Evolutionary conservation across 192 early-diverging fungal species (phyloP), one percentile per base, ranked within the genome.

Genomic region (Linnemannia exigua): DNA sequence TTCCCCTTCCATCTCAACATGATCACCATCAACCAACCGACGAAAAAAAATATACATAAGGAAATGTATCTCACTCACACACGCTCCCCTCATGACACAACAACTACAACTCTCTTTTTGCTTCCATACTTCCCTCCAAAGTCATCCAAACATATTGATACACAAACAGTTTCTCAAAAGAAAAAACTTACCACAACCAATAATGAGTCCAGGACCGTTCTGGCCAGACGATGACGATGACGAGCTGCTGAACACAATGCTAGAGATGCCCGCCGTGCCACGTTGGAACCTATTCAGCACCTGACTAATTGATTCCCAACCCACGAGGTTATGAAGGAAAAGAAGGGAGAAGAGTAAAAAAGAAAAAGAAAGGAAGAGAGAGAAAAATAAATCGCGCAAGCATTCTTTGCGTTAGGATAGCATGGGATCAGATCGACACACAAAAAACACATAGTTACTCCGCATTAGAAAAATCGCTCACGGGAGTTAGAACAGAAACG

Each of bases 241-340:
- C 17, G 74, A 17, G 37, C 28, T 38, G 7, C 44, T 79, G 36
- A 85, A 76, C 1, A 67, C 54, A 25, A 85, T 69, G 44, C 83
- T 85, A 4, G 83, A 79, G 31, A 85, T 85, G 0, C 83, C 83
- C 15, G 83, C 83, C 33, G 74, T 50, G 41, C 83, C 72, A 19
- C 77, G 72, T 38, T 85, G 83, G 28, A 79, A 78, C 36, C 83
- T 74, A 75, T 50, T 85, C 66, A 85, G 69, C 19, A 85, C 41
- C 20, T 79, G 51, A 36, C 77, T 79, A 72, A 11, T 72, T 44
- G 19, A 38, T 51, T 37, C 67, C 22, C 36, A 67, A 41, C 16
- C 41, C 41, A 44, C 41, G 41, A 44, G 41, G 41, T 44, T 44
- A 9, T 9, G 41, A 9, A 44, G 41, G 41, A 44, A 9, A 9